These are phyloP conservation scores for Symmetrospora coprosmae DNA, from an alignment of 768 basidiomycete genomes.

Conservation along the genomic window DNA sequence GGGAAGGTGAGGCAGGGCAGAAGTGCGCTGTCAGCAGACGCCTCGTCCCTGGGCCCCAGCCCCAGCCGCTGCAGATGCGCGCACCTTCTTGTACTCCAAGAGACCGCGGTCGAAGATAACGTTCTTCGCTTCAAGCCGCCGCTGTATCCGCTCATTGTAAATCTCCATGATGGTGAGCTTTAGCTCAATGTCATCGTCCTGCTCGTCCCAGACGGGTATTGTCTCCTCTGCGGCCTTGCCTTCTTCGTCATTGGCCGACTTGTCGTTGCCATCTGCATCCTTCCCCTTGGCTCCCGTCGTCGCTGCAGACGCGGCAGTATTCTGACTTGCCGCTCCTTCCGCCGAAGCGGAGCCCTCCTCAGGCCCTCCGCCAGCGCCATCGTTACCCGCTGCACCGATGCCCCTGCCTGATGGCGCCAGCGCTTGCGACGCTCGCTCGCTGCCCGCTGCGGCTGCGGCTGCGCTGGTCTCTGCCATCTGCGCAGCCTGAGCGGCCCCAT, in stretches of 20 bases:
- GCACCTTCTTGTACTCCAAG: conserved; percentile 84
- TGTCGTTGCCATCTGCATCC: conserved; percentile 46
- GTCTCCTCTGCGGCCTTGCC: conserved; percentile 40
- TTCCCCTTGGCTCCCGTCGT: conserved; percentile 34
- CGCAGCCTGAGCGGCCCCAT: conserved; percentile 32
- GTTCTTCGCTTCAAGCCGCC: conserved; percentile 66
- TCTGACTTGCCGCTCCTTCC: conserved; percentile 25
- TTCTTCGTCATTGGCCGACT: conserved; percentile 43
- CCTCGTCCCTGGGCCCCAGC: not conserved
- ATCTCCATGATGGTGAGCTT: conserved; percentile 80
- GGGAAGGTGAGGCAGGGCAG: too few species aligned
- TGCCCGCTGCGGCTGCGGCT: conserved; percentile 41
- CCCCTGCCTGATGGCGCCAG: conserved; percentile 55
- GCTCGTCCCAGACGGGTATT: conserved; percentile 58
- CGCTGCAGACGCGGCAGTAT: conserved; percentile 30
- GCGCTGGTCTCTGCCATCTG: conserved; percentile 33
- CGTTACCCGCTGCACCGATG: conserved; percentile 38
- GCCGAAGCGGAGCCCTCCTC: conserved; percentile 28
- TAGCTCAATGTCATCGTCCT: conserved; percentile 64
- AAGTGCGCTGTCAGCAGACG: not conserved
- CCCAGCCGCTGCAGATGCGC: conserved; percentile 24
- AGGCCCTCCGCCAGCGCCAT: not conserved
- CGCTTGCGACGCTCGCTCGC: conserved; percentile 40
- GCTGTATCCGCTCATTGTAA: conserved; percentile 76
- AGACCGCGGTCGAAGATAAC: conserved; percentile 83